Evolutionary conservation across 805 yeast species (phyloP).

Genomic region (Saccharomycopsis javanensis): DNA sequence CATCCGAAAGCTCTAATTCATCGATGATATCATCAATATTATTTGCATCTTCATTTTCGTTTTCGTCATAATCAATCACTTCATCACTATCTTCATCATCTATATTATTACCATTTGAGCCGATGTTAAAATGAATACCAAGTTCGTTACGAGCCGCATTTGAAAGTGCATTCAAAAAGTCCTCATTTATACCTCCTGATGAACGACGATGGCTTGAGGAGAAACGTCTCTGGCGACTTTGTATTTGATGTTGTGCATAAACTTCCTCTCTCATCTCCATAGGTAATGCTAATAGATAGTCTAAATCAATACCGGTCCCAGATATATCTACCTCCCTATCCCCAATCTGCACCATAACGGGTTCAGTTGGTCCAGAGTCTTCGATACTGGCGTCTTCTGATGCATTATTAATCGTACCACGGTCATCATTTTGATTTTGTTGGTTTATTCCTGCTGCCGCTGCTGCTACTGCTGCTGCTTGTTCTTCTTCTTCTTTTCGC

Average conservation of each 20-base stretch:
- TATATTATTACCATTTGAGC: background rate
- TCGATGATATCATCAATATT: slow-evolving; percentile 16
- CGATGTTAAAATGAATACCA: slow-evolving; percentile 44
- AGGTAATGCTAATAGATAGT: slow-evolving; percentile 80
- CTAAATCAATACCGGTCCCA: slow-evolving; percentile 88
- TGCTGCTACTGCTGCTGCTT: slow-evolving; percentile 26
- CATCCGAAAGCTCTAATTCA: slow-evolving; percentile 22
- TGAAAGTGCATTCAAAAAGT: slow-evolving; percentile 73
- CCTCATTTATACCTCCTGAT: slow-evolving; percentile 65
- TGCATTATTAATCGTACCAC: slow-evolving; percentile 25
- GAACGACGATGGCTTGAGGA: slow-evolving; percentile 32
- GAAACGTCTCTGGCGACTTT: background rate
- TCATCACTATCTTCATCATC: slow-evolving; percentile 12
- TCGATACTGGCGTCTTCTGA: slow-evolving; percentile 20
- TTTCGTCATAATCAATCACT: slow-evolving; percentile 15
- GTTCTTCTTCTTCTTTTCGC: slow-evolving; percentile 20
- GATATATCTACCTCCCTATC: slow-evolving; percentile 75
- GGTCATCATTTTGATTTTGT: slow-evolving; percentile 25
- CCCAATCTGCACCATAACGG: slow-evolving; percentile 63
- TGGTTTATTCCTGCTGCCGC: slow-evolving; percentile 22
- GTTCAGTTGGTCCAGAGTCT: slow-evolving; percentile 27
- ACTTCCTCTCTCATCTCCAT: slow-evolving; percentile 92
- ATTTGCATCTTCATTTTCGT: slow-evolving; percentile 20
- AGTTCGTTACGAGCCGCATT: slow-evolving; percentile 53
- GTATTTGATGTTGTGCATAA: slow-evolving; percentile 55